These are phyloP conservation scores for Pseudoperonospora humuli DNA, from an alignment of 352 stramenopile genomes.

Conservation along the genomic window DNA sequence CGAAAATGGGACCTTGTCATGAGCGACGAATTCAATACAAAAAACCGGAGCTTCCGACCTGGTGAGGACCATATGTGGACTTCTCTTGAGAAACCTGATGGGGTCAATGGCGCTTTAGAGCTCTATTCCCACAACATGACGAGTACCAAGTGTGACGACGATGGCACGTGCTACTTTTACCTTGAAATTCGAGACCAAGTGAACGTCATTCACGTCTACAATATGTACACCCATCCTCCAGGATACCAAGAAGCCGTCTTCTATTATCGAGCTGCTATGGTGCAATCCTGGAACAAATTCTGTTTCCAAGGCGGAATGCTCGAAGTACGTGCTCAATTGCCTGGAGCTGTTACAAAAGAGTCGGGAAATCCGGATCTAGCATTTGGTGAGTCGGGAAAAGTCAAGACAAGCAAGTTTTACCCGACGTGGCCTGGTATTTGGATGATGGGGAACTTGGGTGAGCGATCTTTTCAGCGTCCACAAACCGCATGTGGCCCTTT, in stretches of 20 bases:
- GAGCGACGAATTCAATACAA: constrained; percentile 92
- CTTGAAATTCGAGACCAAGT: constrained; percentile 32
- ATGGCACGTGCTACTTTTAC: constrained; percentile 44
- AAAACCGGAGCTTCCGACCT: constrained; percentile 83
- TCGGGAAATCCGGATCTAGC: constrained; percentile 43
- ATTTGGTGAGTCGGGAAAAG: constrained; percentile 36
- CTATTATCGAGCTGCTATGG: constrained; percentile 68
- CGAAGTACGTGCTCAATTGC: constrained; percentile 84
- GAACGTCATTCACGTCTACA: constrained; percentile 43
- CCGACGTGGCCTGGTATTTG: constrained; percentile 94
- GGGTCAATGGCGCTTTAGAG: constrained; percentile 83
- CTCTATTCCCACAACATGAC: constrained; percentile 86
- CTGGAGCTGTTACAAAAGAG: constrained; percentile 47
- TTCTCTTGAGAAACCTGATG: constrained; percentile 91
- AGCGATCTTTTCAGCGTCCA: constrained; percentile 92
- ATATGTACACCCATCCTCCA: constrained; percentile 47
- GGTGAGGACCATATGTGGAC: constrained; percentile 92
- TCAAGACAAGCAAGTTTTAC: constrained; percentile 57
- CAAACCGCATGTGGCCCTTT: constrained; percentile 94
- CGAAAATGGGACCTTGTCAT: constrained; percentile 69
- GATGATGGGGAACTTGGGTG: constrained; percentile 94
- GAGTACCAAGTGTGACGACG: constrained; percentile 33
- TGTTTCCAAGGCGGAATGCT: constrained; percentile 94
- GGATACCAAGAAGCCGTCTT: constrained; percentile 39
- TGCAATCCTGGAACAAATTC: constrained; percentile 93